Evolutionary conservation across 2,329 filamentous ascomycete genomes (phyloP).

Genomic region (Xylariales sp.): DNA sequence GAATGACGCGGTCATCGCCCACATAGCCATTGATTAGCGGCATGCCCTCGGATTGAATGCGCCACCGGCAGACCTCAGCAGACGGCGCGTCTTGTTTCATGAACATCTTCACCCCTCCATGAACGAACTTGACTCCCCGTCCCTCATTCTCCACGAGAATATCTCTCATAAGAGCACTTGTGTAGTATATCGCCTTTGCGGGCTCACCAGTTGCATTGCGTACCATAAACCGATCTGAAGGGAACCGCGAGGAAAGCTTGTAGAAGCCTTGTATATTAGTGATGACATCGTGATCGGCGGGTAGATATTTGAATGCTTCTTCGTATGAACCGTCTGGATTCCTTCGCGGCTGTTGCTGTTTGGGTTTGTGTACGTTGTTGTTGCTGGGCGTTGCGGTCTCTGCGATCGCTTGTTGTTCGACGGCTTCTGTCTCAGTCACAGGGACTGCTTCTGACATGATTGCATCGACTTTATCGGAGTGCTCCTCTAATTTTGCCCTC

Average conservation of each 20-base stretch:
- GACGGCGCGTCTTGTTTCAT: constrained; percentile 94
- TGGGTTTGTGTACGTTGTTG: constrained; percentile 18
- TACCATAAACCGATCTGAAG: constrained; percentile 89
- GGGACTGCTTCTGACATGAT: constrained; percentile 12
- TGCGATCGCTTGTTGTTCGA: constrained; percentile 13
- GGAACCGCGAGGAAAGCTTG: constrained; percentile 76
- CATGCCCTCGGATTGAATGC: constrained; percentile 92
- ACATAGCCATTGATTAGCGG: constrained; percentile 89
- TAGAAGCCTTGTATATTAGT: constrained; percentile 79
- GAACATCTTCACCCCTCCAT: constrained; percentile 97
- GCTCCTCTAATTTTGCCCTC: constrained; percentile 38
- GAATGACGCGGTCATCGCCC: constrained; percentile 69
- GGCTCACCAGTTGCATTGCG: constrained; percentile 86
- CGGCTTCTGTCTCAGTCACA: constrained; percentile 14
- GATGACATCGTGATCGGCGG: constrained; percentile 70
- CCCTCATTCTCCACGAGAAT: constrained; percentile 86
- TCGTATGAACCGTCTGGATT: constrained; percentile 56
- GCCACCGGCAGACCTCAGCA: constrained; percentile 83
- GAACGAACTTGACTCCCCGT: constrained; percentile 88
- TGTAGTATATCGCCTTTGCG: constrained; percentile 96
- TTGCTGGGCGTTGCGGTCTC: constrained; percentile 10
- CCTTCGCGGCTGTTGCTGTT: constrained; percentile 39
- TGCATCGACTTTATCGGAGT: constrained; percentile 16
- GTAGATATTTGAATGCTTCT: constrained; percentile 91
- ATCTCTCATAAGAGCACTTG: constrained; percentile 74